A percentile compares a stretch with the other conserved stretches of the same genome.
These are phyloP conservation scores for Primulina huaijiensis DNA, from an alignment of 257 asterid species.

Conservation along the genomic window DNA sequence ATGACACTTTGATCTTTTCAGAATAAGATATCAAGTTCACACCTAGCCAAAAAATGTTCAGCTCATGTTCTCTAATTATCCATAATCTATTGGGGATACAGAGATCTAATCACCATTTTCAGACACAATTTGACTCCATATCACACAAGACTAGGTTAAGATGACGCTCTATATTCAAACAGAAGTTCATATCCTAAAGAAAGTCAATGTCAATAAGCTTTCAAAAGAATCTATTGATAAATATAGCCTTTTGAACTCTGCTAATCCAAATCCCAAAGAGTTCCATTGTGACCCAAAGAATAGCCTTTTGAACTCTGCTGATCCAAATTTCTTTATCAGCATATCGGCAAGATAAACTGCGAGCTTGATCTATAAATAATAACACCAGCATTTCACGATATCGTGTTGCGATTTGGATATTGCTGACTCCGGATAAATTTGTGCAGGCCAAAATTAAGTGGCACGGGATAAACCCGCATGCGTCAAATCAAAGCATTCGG, in stretches of 20 bases:
- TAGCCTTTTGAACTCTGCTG: neutral
- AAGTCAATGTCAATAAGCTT: neutral
- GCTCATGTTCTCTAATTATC: too few relatives aligned
- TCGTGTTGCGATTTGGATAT: neutral
- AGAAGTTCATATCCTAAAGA: neutral
- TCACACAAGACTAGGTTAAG: neutral
- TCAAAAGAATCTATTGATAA: neutral
- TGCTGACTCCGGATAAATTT: too few relatives aligned
- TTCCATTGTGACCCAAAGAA: neutral
- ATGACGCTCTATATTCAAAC: neutral
- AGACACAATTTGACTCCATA: neutral
- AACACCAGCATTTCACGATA: neutral
- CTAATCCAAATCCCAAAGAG: neutral
- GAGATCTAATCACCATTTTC: neutral
- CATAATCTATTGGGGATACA: too few relatives aligned
- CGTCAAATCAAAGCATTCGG: too few relatives aligned
- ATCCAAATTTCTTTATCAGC: neutral
- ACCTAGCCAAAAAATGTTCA: neutral
- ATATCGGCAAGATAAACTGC: neutral
- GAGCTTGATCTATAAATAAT: neutral
- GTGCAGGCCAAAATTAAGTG: neutral
- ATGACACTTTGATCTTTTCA: neutral
- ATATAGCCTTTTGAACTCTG: neutral
- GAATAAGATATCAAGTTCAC: conserved; percentile 6
- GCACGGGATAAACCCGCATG: neutral